Conservation (phyloP, 2,329 filamentous ascomycete species). For the Leptographium flavum region DNA sequence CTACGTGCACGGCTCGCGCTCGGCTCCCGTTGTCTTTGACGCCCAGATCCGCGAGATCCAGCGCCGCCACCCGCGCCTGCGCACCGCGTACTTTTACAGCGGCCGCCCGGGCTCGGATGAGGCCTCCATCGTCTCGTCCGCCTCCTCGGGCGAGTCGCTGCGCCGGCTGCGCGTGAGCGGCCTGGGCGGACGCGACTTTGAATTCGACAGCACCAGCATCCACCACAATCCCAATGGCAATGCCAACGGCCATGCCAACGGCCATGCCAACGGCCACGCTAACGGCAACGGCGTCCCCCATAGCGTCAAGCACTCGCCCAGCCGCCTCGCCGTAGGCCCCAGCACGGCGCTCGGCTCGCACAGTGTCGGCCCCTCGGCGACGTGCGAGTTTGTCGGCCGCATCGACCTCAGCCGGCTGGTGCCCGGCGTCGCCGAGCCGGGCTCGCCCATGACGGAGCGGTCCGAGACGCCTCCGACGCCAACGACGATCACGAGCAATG, state of each 20-base stretch:
- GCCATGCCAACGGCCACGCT: no score
- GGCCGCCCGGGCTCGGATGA: neutral
- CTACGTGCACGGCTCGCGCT: slow-evolving; percentile 44
- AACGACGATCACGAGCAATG: slow-evolving; percentile 3
- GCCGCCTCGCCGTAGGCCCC: neutral
- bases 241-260: no score
- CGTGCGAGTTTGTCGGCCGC: slow-evolving; percentile 28
- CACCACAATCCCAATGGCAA: neutral
- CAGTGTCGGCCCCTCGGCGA: slow-evolving; percentile 15
- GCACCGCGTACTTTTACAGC: slow-evolving; percentile 34
- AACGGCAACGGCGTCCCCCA: neutral
- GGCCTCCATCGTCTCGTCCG: neutral
- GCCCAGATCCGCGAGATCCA: slow-evolving; percentile 32
- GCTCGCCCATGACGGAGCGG: neutral
- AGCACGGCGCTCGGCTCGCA: neutral
- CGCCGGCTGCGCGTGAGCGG: neutral
- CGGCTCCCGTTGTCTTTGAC: slow-evolving; percentile 36
- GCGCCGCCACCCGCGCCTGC: slow-evolving; percentile 19
- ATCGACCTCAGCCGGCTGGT: slow-evolving; percentile 32
- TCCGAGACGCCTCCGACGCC: slow-evolving; percentile 1
- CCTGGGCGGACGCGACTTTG: neutral
- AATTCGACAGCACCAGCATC: neutral
- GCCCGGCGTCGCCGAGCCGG: neutral
- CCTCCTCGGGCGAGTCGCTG: neutral
- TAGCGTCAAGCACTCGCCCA: neutral